These are phyloP conservation scores for Cryphonectria japonica DNA, from an alignment of 2,329 filamentous ascomycete species.

Conservation along the genomic window DNA sequence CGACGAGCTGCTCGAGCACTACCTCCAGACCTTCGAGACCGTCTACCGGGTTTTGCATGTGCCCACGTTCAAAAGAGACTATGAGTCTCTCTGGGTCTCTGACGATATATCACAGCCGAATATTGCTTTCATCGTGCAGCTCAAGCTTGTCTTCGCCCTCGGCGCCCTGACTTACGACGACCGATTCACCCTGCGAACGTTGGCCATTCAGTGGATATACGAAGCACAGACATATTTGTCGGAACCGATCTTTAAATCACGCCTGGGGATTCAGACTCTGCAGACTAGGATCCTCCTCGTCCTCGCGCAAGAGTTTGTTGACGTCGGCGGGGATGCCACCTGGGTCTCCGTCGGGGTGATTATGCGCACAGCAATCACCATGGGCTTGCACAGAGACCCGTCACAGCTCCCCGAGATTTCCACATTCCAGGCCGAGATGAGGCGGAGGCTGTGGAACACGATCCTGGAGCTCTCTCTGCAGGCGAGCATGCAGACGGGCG, in stretches of 20 bases:
- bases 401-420: conserved; percentile 52
- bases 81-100: conserved; percentile 51
- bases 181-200: conserved; percentile 45
- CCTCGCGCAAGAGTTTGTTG: conserved; percentile 52
- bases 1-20: conserved; percentile 55
- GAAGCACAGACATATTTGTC: conserved; percentile 57
- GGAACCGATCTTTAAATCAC: conserved; percentile 50
- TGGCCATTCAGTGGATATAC: conserved; percentile 54
- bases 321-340: conserved; percentile 53
- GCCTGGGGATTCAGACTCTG: conserved; percentile 51
- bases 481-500: conserved; percentile 54
- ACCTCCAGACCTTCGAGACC: conserved; percentile 60
- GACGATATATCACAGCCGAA: conserved; percentile 42
- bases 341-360: conserved; percentile 57
- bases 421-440: conserved; percentile 54
- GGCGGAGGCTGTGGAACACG: conserved; percentile 60
- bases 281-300: conserved; percentile 58
- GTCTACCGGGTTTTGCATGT: conserved; percentile 61
- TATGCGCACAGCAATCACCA: conserved; percentile 49
- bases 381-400: conserved; percentile 63
- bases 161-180: conserved; percentile 54
- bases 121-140: conserved; percentile 52
- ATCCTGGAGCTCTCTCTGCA: conserved; percentile 59
- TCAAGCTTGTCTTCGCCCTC: conserved; percentile 58
- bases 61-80: conserved; percentile 59